Evolutionary conservation across 1,284 basidiomycete genomes (phyloP).

Genomic region (Moesziomyces antarcticus): DNA sequence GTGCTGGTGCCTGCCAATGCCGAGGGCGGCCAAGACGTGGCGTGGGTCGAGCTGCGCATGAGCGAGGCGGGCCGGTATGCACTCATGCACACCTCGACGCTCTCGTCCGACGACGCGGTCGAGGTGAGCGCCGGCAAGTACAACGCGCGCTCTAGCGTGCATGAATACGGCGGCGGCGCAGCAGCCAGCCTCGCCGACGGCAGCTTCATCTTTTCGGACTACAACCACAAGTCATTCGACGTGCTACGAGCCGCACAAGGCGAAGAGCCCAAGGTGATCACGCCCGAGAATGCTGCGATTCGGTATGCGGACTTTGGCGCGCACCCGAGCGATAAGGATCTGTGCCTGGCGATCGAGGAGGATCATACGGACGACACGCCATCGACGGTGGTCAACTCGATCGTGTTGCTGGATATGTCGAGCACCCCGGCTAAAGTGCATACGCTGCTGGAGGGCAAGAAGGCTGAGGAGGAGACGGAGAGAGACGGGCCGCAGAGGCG

Average conservation of each 20-base stretch:
- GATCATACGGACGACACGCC: slow-evolving; percentile 76
- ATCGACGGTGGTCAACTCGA: slow-evolving; percentile 73
- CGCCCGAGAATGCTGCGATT: slow-evolving; percentile 75
- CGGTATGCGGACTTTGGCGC: slow-evolving; percentile 69
- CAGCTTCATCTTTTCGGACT: slow-evolving; percentile 51
- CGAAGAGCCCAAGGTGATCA: slow-evolving; percentile 72
- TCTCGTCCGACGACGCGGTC: slow-evolving; percentile 17
- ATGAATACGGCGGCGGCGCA: slow-evolving; percentile 64
- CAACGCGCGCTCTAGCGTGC: slow-evolving; percentile 52
- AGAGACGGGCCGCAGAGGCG: slow-evolving; percentile 69
- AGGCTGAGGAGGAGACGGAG: slow-evolving; percentile 66
- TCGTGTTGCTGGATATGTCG: slow-evolving; percentile 73
- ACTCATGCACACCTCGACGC: slow-evolving; percentile 71
- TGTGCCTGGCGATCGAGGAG: slow-evolving; percentile 74
- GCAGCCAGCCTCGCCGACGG: slow-evolving; percentile 38
- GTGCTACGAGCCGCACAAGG: slow-evolving; percentile 18
- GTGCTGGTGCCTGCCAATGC: slow-evolving; percentile 32
- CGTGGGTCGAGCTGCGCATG: slow-evolving; percentile 76
- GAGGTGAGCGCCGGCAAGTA: slow-evolving; percentile 41
- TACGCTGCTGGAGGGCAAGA: slow-evolving; percentile 47
- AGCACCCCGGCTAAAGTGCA: slow-evolving; percentile 20
- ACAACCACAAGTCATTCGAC: slow-evolving; percentile 40
- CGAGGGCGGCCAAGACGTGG: slow-evolving; percentile 69
- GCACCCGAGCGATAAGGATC: slow-evolving; percentile 68
- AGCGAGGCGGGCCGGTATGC: slow-evolving; percentile 74